Conservation (phyloP, 306 rosid species). For the Fragaria ananassa region DNA sequence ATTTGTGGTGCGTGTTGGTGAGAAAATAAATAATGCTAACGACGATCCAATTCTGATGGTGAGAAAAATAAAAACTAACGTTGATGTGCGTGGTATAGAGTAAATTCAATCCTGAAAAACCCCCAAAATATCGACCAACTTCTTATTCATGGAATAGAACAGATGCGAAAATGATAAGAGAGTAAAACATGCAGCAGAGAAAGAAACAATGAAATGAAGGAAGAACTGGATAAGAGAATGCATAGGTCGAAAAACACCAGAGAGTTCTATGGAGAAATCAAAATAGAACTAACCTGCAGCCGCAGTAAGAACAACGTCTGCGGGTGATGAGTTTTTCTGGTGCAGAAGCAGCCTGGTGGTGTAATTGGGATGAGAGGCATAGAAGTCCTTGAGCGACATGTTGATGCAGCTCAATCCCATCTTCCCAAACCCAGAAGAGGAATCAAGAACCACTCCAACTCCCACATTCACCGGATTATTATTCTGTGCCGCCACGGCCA, state of each 20-base stretch:
- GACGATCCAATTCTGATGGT: too few relatives aligned
- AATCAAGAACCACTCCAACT: slow-evolving; percentile 33
- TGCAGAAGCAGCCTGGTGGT: slow-evolving; percentile 30
- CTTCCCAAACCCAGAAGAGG: slow-evolving; percentile 13
- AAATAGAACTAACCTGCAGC: slow-evolving; percentile 18
- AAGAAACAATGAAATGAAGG: not conserved
- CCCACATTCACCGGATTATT: slow-evolving; percentile 24
- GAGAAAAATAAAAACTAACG: too few relatives aligned
- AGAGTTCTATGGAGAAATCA: not conserved
- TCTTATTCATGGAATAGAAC: not conserved
- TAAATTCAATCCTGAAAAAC: not conserved
- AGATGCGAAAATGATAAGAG: not conserved
- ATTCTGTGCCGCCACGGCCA: slow-evolving; percentile 6
- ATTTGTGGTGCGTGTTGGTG: not conserved
- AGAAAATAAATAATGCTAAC: too few relatives aligned
- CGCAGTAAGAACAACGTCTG: slow-evolving; percentile 25
- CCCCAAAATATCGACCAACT: not conserved
- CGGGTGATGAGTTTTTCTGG: not conserved
- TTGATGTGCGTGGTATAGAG: too few relatives aligned
- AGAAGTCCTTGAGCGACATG: slow-evolving; percentile 40
- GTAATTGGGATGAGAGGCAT: slow-evolving; percentile 15
- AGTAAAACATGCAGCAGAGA: not conserved
- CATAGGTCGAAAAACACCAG: not conserved
- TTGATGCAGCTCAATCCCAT: slow-evolving; percentile 36
- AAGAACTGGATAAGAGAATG: not conserved